Conservation (phyloP, 345 rosid species). For the Abelmoschus esculentus region DNA sequence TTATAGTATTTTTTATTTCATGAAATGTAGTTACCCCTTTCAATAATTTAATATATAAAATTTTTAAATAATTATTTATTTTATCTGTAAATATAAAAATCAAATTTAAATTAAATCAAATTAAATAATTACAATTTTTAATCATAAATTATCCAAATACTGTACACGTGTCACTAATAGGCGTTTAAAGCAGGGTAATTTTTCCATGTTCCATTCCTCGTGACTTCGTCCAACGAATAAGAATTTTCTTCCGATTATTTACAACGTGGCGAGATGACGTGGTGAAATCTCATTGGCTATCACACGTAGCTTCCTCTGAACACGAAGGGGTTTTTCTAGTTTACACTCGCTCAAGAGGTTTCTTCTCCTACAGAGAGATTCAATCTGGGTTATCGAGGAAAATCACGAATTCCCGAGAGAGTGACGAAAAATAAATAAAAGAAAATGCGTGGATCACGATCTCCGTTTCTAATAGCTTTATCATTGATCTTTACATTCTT, state of each 20-base stretch:
- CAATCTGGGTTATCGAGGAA: constrained; percentile 12
- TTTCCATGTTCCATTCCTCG: neutral
- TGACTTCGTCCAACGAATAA: neutral
- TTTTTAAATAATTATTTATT: too few species aligned
- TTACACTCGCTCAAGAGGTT: neutral
- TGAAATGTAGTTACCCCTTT: too few species aligned
- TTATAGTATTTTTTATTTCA: too few species aligned
- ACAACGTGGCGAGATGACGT: constrained; percentile 29
- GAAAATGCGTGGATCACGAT: constrained; percentile 30
- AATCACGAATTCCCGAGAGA: constrained; percentile 20
- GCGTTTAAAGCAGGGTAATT: neutral
- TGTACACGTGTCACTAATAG: neutral
- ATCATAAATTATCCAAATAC: too few species aligned
- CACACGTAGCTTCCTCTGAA: constrained; percentile 33
- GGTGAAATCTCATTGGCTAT: constrained; percentile 41
- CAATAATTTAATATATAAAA: too few species aligned
- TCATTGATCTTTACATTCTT: constrained; percentile 22
- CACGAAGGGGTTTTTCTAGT: constrained; percentile 11
- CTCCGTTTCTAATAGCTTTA: constrained; percentile 24
- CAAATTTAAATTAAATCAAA: too few species aligned
- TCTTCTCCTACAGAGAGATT: constrained; percentile 12
- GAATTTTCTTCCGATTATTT: neutral
- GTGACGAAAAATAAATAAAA: constrained; percentile 12
- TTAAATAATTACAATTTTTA: too few species aligned
- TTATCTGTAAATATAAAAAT: too few species aligned